phyloP scores from a whole-genome alignment of 2,329 filamentous ascomycete genomes.

The Sarocladium oryzae region DNA sequence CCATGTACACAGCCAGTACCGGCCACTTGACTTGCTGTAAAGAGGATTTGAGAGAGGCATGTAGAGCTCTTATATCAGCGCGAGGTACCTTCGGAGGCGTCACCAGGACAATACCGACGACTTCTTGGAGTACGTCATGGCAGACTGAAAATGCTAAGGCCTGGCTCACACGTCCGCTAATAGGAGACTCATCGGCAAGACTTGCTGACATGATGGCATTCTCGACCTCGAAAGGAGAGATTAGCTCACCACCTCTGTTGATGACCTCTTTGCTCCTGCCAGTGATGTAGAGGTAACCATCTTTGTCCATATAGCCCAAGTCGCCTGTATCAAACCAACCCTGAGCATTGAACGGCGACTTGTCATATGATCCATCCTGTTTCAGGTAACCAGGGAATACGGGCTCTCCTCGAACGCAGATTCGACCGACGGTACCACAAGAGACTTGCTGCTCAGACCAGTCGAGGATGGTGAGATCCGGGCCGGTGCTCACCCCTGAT shows the following conservation, averaged over 20 bases:
- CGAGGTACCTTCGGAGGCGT: conserved; percentile 35
- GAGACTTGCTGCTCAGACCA: conserved; percentile 25
- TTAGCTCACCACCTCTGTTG: conserved; percentile 52
- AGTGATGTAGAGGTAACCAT: conserved; percentile 48
- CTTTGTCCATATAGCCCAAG: conserved; percentile 43
- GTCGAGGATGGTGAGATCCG: conserved; percentile 44
- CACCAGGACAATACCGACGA: conserved; percentile 46
- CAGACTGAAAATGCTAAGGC: conserved; percentile 46
- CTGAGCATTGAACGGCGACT: conserved; percentile 35
- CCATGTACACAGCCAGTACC: conserved; percentile 46
- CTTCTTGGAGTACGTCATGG: conserved; percentile 49
- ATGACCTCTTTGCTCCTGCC: conserved; percentile 51
- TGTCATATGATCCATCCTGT: conserved; percentile 35
- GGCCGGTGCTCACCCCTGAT: conserved; percentile 44
- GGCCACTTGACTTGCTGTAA: conserved; percentile 50
- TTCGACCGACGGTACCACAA: conserved; percentile 34
- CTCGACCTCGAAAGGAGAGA: conserved; percentile 53
- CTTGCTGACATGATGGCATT: conserved; percentile 45
- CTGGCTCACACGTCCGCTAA: conserved; percentile 39
- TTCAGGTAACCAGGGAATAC: conserved; percentile 44
- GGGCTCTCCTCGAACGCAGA: conserved; percentile 45
- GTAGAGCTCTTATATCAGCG: conserved; percentile 41
- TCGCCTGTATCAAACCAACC: conserved; percentile 52
- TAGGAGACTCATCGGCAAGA: conserved; percentile 31
- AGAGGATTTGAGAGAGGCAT: conserved; percentile 37